These are phyloP conservation scores for Anastatica hierochuntica DNA, from an alignment of 345 rosid genomes.

Conservation along the genomic window DNA sequence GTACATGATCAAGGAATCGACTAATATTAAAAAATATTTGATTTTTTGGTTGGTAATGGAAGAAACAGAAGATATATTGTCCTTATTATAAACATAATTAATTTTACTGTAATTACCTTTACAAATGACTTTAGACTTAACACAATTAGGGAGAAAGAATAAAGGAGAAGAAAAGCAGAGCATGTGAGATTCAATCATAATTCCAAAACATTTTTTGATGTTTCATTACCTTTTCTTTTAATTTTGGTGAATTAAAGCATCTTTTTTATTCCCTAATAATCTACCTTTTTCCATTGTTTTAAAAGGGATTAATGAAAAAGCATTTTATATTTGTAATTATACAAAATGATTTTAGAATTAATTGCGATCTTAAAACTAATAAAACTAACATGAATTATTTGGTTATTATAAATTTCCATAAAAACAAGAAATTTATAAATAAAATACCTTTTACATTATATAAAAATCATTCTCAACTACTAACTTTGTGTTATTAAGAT, in stretches of 20 bases:
- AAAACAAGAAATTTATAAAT: too few species aligned
- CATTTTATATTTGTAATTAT: background rate
- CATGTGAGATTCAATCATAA: constrained; percentile 29
- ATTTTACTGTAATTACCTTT: background rate
- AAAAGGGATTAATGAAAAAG: background rate
- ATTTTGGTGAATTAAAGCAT: constrained; percentile 19
- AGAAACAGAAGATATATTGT: too few species aligned
- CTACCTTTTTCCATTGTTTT: constrained; percentile 2
- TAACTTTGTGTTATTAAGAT: too few species aligned
- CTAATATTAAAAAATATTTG: background rate
- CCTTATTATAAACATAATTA: background rate
- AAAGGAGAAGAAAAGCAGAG: constrained; percentile 23
- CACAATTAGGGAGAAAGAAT: constrained; percentile 13
- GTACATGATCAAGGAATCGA: background rate
- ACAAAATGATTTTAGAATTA: background rate
- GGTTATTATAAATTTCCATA: too few species aligned
- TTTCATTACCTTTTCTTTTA: constrained; percentile 1
- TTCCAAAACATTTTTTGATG: constrained; percentile 18
- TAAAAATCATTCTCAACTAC: too few species aligned
- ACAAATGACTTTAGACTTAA: constrained; percentile 1
- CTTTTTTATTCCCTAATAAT: constrained; percentile 15
- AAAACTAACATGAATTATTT: too few species aligned
- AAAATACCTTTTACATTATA: too few species aligned
- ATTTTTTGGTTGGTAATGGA: too few species aligned
- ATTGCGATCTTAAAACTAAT: too few species aligned